Base-by-base conservation (phyloP, 1,139 yeast genomes). In the Debaryomycetaceae sp. region DNA sequence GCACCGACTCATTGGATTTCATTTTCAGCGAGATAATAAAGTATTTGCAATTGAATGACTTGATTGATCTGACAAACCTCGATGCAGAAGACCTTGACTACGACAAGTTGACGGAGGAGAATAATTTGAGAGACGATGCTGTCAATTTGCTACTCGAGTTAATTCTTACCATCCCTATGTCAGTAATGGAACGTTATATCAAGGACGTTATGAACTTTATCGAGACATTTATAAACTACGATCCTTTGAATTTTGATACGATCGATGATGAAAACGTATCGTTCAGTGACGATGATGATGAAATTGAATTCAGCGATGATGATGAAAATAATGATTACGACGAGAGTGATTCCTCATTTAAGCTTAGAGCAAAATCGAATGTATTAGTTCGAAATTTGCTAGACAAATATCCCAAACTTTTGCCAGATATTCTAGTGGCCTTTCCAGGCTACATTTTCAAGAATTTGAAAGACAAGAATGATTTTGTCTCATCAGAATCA, bases 341-440 rank as follows among this genome's bases (percentile, higher is more conserved):
- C 24, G 66, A 63, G 37, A 81, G 80, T 43, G 90, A 85, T 53
- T 80, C 81, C 27, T 79, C 87, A 1, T 85, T 95, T 88, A 83
- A 82, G 52, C 61, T 88, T 34, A 71, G 96, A 47, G 70, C 80
- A 37, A 76, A 75, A 45, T 68, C 89, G 0, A 75, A 81, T 2
- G 65, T 68, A 24, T 59, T 84, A 33, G 58, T 77, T 3, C 60
- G 71, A 8, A 63, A 74, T 0, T 48, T 81, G n/a, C 64, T 75
- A 13, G 55, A 56, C 5, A 54, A 59, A 6, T 68, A 62, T 48
- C 72, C 83, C 7, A 20, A 27, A 4, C 33, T 45, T 23, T 46
- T 69, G 45, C 55, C 65, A 42, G 20, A 45, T 11, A 41, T 63
- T n/a, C 56, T 58, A 42, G 35, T 53, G 36, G 49, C 43, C 0